Evolutionary conservation across 306 rosid species (phyloP).

Genomic region (Pterocarpus santalinus): DNA sequence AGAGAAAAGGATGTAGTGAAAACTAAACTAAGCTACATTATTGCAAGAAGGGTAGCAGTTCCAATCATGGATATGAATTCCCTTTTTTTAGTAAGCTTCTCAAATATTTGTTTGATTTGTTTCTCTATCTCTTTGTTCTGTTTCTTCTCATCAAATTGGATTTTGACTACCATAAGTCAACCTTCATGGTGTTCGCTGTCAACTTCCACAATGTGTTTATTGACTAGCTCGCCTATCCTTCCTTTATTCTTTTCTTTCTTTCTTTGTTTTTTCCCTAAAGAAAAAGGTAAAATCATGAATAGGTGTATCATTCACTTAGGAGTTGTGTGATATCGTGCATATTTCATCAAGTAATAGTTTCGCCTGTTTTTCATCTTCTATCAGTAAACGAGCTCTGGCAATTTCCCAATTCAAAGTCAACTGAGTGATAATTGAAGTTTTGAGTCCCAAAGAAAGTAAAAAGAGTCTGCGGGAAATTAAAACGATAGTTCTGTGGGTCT

Average conservation of each 20-base stretch:
- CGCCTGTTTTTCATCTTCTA: slow-evolving; percentile 10
- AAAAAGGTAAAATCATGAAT: not conserved
- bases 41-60: slow-evolving; percentile 5
- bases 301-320: not conserved
- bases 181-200: not conserved
- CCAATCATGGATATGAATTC: not conserved
- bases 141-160: slow-evolving; percentile 13
- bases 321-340: slow-evolving; percentile 18
- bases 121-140: not conserved
- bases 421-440: not conserved
- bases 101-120: not conserved
- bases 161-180: not conserved
- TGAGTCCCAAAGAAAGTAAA: not conserved
- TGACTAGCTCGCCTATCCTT: not conserved
- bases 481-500: not conserved
- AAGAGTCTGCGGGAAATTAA: not conserved
- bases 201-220: not conserved
- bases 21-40: slow-evolving; percentile 12
- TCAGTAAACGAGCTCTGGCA: not conserved
- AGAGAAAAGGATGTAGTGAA: not conserved
- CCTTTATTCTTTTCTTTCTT: not conserved
- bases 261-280: not conserved
- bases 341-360: slow-evolving; percentile 21
- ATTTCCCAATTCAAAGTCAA: not conserved
- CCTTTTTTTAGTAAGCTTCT: not conserved